phyloP scores from a whole-genome alignment of 768 basidiomycete genomes.

The Asterophora lycoperdoides region DNA sequence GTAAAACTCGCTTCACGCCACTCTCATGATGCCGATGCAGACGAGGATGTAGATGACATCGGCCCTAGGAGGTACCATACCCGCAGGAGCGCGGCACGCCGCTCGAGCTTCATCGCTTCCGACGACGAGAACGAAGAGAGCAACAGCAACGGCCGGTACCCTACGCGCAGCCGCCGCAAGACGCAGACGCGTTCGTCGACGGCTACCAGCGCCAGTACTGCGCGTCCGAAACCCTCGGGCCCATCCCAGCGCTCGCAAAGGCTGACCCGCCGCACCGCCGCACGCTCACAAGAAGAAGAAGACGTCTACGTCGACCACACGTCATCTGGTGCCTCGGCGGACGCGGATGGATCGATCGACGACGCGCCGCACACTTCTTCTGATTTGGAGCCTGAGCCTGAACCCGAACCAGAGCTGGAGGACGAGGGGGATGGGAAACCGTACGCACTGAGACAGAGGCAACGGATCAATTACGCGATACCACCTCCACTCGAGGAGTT shows the following conservation, averaged over 20 bases:
- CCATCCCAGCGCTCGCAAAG: constrained; percentile 27
- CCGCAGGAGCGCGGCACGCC: constrained; percentile 18
- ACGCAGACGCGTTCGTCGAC: constrained; percentile 17
- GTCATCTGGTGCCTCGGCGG: constrained; percentile 46
- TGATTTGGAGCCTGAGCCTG: constrained; percentile 40
- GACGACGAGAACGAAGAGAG: constrained; percentile 43
- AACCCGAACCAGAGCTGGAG: constrained; percentile 42
- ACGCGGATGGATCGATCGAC: constrained; percentile 58
- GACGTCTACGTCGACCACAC: constrained; percentile 46
- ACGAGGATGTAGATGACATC: constrained; percentile 19
- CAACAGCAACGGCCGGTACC: constrained; percentile 27
- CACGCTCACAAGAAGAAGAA: constrained; percentile 38
- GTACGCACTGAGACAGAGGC: constrained; percentile 64
- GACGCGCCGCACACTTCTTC: constrained; percentile 46
- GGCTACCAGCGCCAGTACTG: constrained; percentile 3
- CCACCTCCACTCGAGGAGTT: constrained; percentile 79
- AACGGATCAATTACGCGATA: constrained; percentile 74
- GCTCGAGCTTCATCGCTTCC: constrained; percentile 34
- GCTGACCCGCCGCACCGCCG: constrained; percentile 24
- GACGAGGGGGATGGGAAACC: constrained; percentile 53
- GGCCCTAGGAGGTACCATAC: constrained; percentile 23
- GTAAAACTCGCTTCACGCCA: constrained; percentile 12
- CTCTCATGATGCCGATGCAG: constrained; percentile 18
- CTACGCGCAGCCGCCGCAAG: constrained; percentile 38
- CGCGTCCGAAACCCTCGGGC: constrained; percentile 5